Percentiles rank a stretch among this genome's conserved stretches.
Conservation (phyloP, 441 rosid genomes). For the Populus trichocarpa region DNA sequence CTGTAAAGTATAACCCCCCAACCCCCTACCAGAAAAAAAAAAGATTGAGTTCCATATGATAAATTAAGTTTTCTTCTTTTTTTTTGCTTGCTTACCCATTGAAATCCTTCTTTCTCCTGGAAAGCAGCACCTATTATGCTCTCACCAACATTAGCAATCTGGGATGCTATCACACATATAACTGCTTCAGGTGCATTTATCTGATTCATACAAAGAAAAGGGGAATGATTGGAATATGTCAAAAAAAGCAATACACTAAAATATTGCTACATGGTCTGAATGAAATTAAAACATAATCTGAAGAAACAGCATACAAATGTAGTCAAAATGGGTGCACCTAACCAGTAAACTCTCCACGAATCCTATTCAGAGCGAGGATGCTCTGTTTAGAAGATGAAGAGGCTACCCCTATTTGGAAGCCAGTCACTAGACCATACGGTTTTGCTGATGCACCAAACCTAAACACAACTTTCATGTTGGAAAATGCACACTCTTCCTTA, state of each 20-base stretch:
- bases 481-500: neutral
- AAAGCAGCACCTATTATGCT: constrained; percentile 82
- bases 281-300: neutral
- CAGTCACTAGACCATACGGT: neutral
- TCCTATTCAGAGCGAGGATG: neutral
- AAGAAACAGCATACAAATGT: neutral
- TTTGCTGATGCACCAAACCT: neutral
- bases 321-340: neutral
- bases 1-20: neutral
- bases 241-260: neutral
- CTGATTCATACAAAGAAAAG: constrained; percentile 35
- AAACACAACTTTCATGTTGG: neutral
- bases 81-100: constrained; percentile 55
- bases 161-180: constrained; percentile 85
- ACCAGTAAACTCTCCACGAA: neutral
- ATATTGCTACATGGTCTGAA: neutral
- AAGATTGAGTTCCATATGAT: no score
- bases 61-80: neutral
- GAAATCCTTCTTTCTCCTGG: constrained; percentile 85
- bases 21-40: neutral
- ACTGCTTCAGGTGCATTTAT: constrained; percentile 59
- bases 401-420: neutral
- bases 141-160: constrained; percentile 91
- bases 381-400: neutral
- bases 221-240: constrained; percentile 2